A percentile compares a stretch with the other conserved stretches of the same genome.
Conservation (phyloP, 441 rosid genomes). For the Breynia disticha region DNA sequence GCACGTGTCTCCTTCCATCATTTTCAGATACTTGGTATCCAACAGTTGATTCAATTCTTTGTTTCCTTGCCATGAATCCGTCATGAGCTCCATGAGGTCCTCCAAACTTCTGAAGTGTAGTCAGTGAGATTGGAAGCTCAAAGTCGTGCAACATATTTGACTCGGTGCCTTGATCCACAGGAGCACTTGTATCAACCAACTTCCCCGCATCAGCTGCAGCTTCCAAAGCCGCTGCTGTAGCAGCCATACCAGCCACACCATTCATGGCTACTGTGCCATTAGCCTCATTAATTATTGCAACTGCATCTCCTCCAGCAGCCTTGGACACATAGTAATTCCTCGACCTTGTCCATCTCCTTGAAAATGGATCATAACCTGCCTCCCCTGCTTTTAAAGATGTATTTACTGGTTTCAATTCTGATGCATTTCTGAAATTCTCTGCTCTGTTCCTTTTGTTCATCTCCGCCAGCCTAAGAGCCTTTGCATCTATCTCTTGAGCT, state of each 20-base stretch:
- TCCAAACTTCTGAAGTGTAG: constrained; percentile 56
- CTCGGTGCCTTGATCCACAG: constrained; percentile 78
- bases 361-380: constrained; percentile 96
- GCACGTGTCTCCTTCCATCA: constrained; percentile 75
- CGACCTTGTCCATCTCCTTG: constrained; percentile 97
- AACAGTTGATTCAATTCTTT: constrained; percentile 71
- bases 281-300: constrained; percentile 19
- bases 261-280: constrained; percentile 16
- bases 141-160: constrained; percentile 62
- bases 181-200: constrained; percentile 84
- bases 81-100: constrained; percentile 79
- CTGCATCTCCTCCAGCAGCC: constrained; percentile 33
- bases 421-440: constrained; percentile 91
- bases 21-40: constrained; percentile 74
- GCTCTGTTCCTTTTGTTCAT: constrained; percentile 91
- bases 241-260: constrained; percentile 38
- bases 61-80: constrained; percentile 91
- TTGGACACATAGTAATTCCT: constrained; percentile 68
- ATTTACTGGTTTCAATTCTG: constrained; percentile 49
- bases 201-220: constrained; percentile 98
- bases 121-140: constrained; percentile 63
- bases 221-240: constrained; percentile 70
- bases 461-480: constrained; percentile 82
- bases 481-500: constrained; percentile 49
- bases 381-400: constrained; percentile 81